phyloP scores from a whole-genome alignment of 2,329 filamentous ascomycete genomes.

The Sporothrix protearum region DNA sequence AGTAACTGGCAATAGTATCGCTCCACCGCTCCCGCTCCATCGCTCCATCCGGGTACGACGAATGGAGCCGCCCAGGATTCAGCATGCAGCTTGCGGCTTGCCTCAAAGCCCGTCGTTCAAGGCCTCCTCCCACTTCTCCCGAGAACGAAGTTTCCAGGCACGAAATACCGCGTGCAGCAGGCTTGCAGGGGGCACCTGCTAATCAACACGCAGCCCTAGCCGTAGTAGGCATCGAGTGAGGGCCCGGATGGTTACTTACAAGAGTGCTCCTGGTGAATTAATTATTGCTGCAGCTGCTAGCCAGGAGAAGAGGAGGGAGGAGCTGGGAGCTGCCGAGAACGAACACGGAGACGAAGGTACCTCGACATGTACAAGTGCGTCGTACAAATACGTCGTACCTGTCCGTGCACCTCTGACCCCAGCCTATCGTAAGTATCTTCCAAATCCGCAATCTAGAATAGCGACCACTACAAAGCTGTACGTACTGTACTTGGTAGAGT shows the following conservation, averaged over 20 bases:
- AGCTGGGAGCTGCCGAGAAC: not conserved
- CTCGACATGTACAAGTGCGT: not conserved
- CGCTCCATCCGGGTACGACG: not conserved
- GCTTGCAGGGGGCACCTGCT: not conserved
- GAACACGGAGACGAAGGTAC: not conserved
- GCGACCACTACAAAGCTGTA: too few relatives aligned
- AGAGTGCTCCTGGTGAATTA: too few relatives aligned
- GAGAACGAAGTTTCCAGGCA: not conserved
- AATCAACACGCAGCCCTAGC: slow-evolving; percentile 15
- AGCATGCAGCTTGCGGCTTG: slow-evolving; percentile 8
- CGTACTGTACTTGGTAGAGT: too few relatives aligned
- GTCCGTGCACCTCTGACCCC: not conserved
- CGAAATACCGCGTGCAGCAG: not conserved
- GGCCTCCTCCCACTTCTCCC: too few relatives aligned
- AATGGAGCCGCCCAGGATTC: not conserved
- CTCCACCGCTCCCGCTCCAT: too few relatives aligned
- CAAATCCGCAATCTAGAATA: not conserved
- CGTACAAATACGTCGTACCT: not conserved
- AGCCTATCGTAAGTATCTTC: too few relatives aligned
- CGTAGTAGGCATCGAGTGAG: slow-evolving; percentile 14
- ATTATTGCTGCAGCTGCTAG: not conserved
- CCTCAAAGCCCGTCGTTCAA: not conserved
- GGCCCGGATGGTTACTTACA: slow-evolving; percentile 19
- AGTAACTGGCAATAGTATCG: too few relatives aligned
- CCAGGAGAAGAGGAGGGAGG: not conserved